Evolutionary conservation across 169 alveolate genomes (phyloP).

Genomic region (Plasmodium reichenowi): DNA sequence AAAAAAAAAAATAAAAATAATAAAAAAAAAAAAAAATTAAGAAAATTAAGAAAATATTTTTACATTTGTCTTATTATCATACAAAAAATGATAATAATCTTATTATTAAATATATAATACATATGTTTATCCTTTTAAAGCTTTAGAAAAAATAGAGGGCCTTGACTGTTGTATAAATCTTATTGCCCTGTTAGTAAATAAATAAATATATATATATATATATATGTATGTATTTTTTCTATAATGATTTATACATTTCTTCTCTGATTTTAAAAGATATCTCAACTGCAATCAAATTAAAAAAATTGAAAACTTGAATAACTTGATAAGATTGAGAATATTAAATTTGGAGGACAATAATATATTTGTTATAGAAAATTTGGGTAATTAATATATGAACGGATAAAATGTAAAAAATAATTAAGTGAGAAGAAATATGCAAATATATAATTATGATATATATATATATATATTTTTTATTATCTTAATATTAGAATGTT

Average conservation of each 20-base stretch:
- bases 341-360: conserved; percentile 66
- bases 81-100: too few species aligned
- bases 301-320: conserved; percentile 47
- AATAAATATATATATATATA: neutral
- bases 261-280: conserved; percentile 15
- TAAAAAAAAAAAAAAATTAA: neutral
- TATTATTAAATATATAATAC: too few species aligned
- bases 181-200: conserved; percentile 60
- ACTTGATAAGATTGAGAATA: conserved; percentile 30
- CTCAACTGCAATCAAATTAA: conserved; percentile 48
- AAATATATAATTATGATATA: neutral
- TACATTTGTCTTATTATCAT: neutral
- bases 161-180: conserved; percentile 53
- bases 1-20: neutral
- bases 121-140: conserved; percentile 17
- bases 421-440: neutral
- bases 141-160: conserved; percentile 47
- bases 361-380: conserved; percentile 56
- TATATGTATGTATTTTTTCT: neutral
- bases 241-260: neutral
- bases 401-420: neutral
- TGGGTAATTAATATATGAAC: conserved; percentile 32
- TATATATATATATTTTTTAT: neutral
- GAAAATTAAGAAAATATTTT: neutral
- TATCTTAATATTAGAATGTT: conserved; percentile 16